These are phyloP conservation scores for Fusarium equiseti DNA, from an alignment of 2,329 filamentous ascomycete genomes.

Conservation along the genomic window DNA sequence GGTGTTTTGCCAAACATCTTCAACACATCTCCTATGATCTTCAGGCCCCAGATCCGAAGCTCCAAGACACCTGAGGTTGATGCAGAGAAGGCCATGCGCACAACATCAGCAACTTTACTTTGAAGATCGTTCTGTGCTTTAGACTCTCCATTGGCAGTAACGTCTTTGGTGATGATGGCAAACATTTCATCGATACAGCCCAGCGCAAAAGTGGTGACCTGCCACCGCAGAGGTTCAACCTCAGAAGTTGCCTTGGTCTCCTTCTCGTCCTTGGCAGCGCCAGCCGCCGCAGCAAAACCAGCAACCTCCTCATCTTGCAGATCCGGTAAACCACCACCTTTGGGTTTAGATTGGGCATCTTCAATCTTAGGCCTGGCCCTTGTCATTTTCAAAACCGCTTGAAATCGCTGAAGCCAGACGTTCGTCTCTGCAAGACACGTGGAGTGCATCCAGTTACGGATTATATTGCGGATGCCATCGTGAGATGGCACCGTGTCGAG, in stretches of 20 bases:
- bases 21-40: constrained; percentile 92
- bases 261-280: constrained; percentile 69
- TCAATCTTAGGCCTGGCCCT: constrained; percentile 73
- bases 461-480: constrained; percentile 84
- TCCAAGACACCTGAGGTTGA: constrained; percentile 94
- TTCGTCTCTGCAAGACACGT: constrained; percentile 83
- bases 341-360: constrained; percentile 58
- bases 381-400: constrained; percentile 89
- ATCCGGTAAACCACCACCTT: constrained; percentile 72
- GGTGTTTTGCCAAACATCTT: constrained; percentile 97
- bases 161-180: constrained; percentile 80
- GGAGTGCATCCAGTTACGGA: constrained; percentile 93
- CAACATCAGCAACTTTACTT: constrained; percentile 87
- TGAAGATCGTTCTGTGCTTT: constrained; percentile 83
- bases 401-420: constrained; percentile 89
- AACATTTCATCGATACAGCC: constrained; percentile 88
- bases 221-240: constrained; percentile 93
- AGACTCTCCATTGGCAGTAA: constrained; percentile 82
- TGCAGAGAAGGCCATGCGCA: constrained; percentile 96
- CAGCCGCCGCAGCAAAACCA: constrained; percentile 85
- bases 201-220: constrained; percentile 94
- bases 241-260: constrained; percentile 64
- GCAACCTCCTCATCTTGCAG: constrained; percentile 96
- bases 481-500: constrained; percentile 83
- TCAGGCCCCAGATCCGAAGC: constrained; percentile 88